Percentiles rank a stretch among this genome's conserved stretches.
phyloP scores from a whole-genome alignment of 2,329 filamentous ascomycete genomes.

The Clarireedia monteithiana region DNA sequence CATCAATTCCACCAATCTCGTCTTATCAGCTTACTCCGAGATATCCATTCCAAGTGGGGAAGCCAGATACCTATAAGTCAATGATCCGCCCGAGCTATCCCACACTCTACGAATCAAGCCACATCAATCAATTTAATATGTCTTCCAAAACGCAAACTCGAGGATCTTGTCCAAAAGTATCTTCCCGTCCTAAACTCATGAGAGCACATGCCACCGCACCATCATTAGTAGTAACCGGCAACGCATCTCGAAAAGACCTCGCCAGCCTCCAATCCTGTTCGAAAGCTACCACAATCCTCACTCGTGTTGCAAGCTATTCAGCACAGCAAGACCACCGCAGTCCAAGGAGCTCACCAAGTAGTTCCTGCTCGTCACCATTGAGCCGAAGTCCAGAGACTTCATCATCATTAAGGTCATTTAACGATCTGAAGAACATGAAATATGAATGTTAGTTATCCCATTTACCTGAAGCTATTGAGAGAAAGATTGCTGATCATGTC shows the following conservation, averaged over 20 bases:
- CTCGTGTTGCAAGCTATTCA: conserved; percentile 44
- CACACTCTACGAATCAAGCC: background rate
- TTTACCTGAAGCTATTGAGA: background rate
- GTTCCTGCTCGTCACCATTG: conserved; percentile 8
- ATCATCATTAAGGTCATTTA: conserved; percentile 16
- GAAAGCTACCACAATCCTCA: conserved; percentile 47
- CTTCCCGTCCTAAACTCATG: conserved; percentile 42
- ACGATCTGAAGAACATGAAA: conserved; percentile 5
- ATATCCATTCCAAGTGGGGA: conserved; percentile 5
- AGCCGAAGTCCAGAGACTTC: conserved; percentile 16
- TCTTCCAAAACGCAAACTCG: conserved; percentile 31
- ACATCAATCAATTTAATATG: conserved; percentile 22
- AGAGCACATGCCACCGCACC: conserved; percentile 49
- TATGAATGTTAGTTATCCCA: conserved; percentile 5
- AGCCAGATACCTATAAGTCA: background rate
- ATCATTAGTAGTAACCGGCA: conserved; percentile 49
- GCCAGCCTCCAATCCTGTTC: conserved; percentile 41
- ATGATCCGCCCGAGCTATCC: background rate
- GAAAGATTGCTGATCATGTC: conserved; percentile 8
- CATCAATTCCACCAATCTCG: background rate
- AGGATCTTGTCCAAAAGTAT: conserved; percentile 34
- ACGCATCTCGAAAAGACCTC: conserved; percentile 43
- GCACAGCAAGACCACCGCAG: conserved; percentile 30
- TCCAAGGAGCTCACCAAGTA: conserved; percentile 10
- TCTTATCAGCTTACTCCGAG: background rate